These are phyloP conservation scores for Teratosphaeriaceae sp. DNA, from an alignment of 2,329 filamentous ascomycete genomes.

Conservation along the genomic window DNA sequence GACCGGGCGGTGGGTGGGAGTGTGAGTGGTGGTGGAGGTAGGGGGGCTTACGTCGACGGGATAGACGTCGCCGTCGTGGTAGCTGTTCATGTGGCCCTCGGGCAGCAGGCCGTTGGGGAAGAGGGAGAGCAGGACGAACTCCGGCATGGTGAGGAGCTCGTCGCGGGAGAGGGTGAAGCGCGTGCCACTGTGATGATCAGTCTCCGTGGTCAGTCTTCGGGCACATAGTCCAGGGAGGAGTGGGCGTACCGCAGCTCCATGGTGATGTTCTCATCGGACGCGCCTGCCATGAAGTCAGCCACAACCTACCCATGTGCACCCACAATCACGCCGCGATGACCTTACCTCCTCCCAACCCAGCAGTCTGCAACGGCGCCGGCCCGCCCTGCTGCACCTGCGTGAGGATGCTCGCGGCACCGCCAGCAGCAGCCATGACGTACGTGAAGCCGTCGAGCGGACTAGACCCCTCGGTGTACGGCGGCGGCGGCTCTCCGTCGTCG, in stretches of 20 bases:
- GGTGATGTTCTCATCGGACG: constrained; percentile 87
- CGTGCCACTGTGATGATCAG: constrained; percentile 60
- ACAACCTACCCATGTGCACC: not conserved
- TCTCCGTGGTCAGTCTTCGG: constrained; percentile 4
- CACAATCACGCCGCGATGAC: not conserved
- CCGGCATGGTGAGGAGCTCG: constrained; percentile 88
- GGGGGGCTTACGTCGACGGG: constrained; percentile 78
- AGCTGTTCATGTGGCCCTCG: constrained; percentile 90
- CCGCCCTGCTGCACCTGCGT: constrained; percentile 96
- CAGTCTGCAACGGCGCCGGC: constrained; percentile 72
- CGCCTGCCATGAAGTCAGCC: constrained; percentile 25
- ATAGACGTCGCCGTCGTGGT: constrained; percentile 87
- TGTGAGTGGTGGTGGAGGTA: constrained; percentile 2
- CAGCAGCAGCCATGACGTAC: constrained; percentile 96
- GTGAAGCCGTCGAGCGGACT: constrained; percentile 89
- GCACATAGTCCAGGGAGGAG: not conserved
- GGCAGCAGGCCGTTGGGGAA: constrained; percentile 98
- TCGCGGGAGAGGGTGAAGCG: constrained; percentile 92
- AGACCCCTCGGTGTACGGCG: constrained; percentile 90
- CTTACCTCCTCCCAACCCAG: constrained; percentile 55
- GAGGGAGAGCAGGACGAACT: constrained; percentile 94
- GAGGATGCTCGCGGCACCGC: constrained; percentile 96
- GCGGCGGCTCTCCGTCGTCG: constrained; percentile 85
- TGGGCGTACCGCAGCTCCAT: constrained; percentile 77
- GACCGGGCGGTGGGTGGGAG: constrained; percentile 16